phyloP scores from a whole-genome alignment of 305 asterid species.

The Coffea humblotiana region DNA sequence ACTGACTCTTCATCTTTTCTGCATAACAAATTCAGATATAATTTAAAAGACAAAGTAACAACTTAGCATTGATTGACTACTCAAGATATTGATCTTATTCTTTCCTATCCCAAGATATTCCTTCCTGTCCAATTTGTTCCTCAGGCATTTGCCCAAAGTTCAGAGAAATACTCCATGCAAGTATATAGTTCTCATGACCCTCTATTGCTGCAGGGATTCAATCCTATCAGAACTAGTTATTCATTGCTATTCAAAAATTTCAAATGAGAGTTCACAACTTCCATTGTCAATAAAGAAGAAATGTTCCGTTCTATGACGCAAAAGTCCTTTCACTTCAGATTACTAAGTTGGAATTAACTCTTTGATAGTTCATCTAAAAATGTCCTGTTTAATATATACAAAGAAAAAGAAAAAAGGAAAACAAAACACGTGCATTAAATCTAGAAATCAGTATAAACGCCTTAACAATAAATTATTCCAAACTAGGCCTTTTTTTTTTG shows the following conservation, averaged over 20 bases:
- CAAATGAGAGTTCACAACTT: not conserved
- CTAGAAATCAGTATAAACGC: too few relatives aligned
- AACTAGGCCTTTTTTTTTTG: too few relatives aligned
- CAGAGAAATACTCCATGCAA: not conserved
- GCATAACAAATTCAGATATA: not conserved
- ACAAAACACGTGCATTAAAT: too few relatives aligned
- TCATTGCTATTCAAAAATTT: not conserved
- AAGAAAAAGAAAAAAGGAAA: too few relatives aligned
- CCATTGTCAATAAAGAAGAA: not conserved
- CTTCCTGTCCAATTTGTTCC: not conserved
- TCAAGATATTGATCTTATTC: too few relatives aligned
- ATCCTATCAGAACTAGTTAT: not conserved
- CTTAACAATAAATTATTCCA: too few relatives aligned
- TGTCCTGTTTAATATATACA: not conserved
- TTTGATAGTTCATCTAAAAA: not conserved
- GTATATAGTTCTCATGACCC: not conserved
- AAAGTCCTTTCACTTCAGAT: not conserved
- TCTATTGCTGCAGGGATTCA: not conserved
- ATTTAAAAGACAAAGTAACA: too few relatives aligned
- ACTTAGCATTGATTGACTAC: too few relatives aligned
- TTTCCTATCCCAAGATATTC: not conserved
- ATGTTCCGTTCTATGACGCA: not conserved
- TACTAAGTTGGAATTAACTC: too few relatives aligned
- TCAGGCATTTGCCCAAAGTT: not conserved
- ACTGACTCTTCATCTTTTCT: not conserved